Evolutionary conservation across 2,329 filamentous ascomycete species (phyloP).

Genomic region (Penicillium sp.): DNA sequence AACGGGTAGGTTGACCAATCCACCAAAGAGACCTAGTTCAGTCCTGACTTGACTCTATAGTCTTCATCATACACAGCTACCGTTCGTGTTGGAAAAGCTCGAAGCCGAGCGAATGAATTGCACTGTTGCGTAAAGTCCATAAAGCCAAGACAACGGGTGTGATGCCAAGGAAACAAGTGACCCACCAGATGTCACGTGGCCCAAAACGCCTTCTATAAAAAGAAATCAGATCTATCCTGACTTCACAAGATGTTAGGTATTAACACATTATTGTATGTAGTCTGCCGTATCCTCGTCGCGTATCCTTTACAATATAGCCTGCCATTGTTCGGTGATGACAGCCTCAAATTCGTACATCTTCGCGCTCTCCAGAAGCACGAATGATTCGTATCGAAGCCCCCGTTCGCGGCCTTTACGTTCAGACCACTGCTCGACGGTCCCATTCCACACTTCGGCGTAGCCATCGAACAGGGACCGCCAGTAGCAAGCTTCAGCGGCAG

Average conservation of each 20-base stretch:
- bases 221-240: neutral
- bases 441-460: conserved; percentile 25
- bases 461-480: conserved; percentile 46
- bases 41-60: too few relatives aligned
- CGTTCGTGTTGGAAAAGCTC: too few relatives aligned
- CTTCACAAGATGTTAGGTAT: neutral
- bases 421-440: conserved; percentile 14
- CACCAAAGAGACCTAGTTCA: too few relatives aligned
- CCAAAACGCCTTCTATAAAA: neutral
- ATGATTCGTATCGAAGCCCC: conserved; percentile 32
- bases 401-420: conserved; percentile 9
- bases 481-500: conserved; percentile 52
- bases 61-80: too few relatives aligned
- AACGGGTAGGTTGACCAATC: too few relatives aligned
- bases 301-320: neutral
- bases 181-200: neutral
- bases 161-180: too few relatives aligned
- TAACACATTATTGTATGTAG: neutral
- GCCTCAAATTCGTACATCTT: conserved; percentile 25
- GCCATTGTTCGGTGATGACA: conserved; percentile 1
- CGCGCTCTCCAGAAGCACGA: conserved; percentile 26
- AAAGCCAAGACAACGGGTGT: too few relatives aligned
- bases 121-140: too few relatives aligned
- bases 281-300: neutral
- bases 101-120: too few relatives aligned